Evolutionary conservation across 345 rosid genomes (phyloP).

Genomic region (Corymbia maculata): DNA sequence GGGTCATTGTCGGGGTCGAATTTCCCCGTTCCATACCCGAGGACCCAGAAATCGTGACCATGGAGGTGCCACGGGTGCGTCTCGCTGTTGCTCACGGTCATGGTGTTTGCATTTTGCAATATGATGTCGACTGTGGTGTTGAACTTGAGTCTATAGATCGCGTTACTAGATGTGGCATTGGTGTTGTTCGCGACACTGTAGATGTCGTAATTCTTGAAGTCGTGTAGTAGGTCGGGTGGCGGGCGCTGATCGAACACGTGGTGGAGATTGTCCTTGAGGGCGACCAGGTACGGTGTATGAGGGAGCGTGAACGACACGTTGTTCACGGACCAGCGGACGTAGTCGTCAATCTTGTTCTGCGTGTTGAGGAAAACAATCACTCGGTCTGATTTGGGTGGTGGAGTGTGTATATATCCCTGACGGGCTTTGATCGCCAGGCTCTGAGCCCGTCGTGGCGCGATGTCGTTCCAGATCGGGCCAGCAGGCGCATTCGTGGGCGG

Average conservation of each 20-base stretch:
- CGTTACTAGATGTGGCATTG: slow-evolving; percentile 26
- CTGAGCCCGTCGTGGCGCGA: slow-evolving; percentile 25
- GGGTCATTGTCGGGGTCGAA: slow-evolving; percentile 36
- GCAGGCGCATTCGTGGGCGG: slow-evolving; percentile 35
- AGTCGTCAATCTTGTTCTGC: slow-evolving; percentile 37
- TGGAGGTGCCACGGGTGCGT: slow-evolving; percentile 91
- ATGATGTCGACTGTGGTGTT: slow-evolving; percentile 53
- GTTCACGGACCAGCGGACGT: slow-evolving; percentile 48
- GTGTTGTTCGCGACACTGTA: not conserved
- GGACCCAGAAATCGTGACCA: slow-evolving; percentile 89
- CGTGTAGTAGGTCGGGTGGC: slow-evolving; percentile 30
- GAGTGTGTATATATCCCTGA: slow-evolving; percentile 19
- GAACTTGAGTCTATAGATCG: slow-evolving; percentile 37
- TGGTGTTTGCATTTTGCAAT: slow-evolving; percentile 54
- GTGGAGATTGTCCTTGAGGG: slow-evolving; percentile 33
- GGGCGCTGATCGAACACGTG: slow-evolving; percentile 28
- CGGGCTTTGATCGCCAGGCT: slow-evolving; percentile 49
- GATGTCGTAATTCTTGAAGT: slow-evolving; percentile 16
- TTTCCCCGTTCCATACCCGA: slow-evolving; percentile 60
- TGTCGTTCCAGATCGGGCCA: slow-evolving; percentile 42
- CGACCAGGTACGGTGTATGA: slow-evolving; percentile 51
- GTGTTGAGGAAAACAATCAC: slow-evolving; percentile 51
- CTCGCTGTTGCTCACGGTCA: slow-evolving; percentile 32
- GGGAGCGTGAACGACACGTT: slow-evolving; percentile 55
- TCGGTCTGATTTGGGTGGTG: slow-evolving; percentile 33